Evolutionary conservation across 257 asterid genomes (phyloP), one percentile per base, ranked within the genome.

Genomic region (Nicotiana undulata): DNA sequence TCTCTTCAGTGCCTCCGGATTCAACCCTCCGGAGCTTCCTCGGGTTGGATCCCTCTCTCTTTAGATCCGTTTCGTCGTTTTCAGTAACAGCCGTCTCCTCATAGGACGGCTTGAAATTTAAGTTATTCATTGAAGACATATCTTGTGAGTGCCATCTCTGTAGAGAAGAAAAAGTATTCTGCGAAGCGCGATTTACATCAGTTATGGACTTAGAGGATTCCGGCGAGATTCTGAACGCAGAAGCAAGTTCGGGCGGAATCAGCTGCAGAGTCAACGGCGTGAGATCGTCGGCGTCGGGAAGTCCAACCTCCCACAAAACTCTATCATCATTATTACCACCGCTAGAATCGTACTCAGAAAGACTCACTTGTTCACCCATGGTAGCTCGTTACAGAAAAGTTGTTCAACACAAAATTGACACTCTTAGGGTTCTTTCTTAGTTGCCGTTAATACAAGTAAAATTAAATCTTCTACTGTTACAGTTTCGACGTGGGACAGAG

Each of bases 181-280:
- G 88, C 0, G 97, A 95, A 34, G 97, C 99, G 16, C 92, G 94
- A 52, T 84, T 91, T 85, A 95, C 98, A 26, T 95, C 98, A 17
- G 85, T 64, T 83, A 82, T 26, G 7, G 92, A 90, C 75, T 95
- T 83, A 8, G 86, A 16, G 4, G 91, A 92, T 81, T 91, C 98
- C 88, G 90, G 91, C 59, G 89, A 86, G 64, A 95, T 92, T 77
- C 85, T 85, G 88, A 95, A 95, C 60, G 99, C 99, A 65, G 92
- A 86, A 26, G 98, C 98, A 37, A 95, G 87, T 56, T 92, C 96
- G 22, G 89, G 77, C 22, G 99, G 97, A 78, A 95, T 93, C 85
- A 95, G 77, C 44, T 87, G 82, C 83, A 92, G 94, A 12, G 91
- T 89, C 20, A 95, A 63, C 49, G 98, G 97, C 20, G 93, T 88